Evolutionary conservation across 345 rosid genomes (phyloP).

Genomic region (Arabis alpina): DNA sequence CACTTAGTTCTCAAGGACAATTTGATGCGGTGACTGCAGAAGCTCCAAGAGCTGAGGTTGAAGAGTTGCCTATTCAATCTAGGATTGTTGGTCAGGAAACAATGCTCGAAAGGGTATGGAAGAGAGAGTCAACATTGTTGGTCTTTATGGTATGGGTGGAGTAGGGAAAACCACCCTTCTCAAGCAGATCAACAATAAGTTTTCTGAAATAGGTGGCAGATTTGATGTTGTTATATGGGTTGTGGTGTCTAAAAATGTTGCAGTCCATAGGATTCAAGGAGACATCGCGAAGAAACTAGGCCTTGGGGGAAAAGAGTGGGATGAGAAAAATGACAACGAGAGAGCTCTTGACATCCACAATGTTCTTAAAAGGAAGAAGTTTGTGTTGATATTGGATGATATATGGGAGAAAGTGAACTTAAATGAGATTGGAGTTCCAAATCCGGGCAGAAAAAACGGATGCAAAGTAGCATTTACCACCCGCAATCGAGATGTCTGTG

Average conservation of each 20-base stretch:
- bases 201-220: background rate
- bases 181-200: conserved; percentile 24
- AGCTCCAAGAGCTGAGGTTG: background rate
- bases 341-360: background rate
- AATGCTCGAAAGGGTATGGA: conserved; percentile 16
- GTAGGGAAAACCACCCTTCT: conserved; percentile 44
- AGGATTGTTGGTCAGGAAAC: conserved; percentile 20
- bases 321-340: background rate
- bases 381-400: conserved; percentile 31
- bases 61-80: background rate
- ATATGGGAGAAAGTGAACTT: conserved; percentile 29
- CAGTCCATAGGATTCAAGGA: conserved; percentile 13
- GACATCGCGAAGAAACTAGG: no score
- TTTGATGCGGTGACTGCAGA: conserved; percentile 11
- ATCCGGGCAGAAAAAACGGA: background rate
- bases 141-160: conserved; percentile 29
- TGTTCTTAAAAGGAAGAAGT: background rate
- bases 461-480: conserved; percentile 35
- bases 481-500: conserved; percentile 31
- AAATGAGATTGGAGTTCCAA: conserved; percentile 22
- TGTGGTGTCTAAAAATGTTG: conserved; percentile 12
- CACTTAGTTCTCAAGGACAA: background rate
- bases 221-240: conserved; percentile 28
- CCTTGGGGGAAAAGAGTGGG: no score
- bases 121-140: conserved; percentile 10